A percentile compares a stretch with the other conserved stretches of the same genome.
Conservation (phyloP, 805 yeast species). For the Candida hungchunana region DNA sequence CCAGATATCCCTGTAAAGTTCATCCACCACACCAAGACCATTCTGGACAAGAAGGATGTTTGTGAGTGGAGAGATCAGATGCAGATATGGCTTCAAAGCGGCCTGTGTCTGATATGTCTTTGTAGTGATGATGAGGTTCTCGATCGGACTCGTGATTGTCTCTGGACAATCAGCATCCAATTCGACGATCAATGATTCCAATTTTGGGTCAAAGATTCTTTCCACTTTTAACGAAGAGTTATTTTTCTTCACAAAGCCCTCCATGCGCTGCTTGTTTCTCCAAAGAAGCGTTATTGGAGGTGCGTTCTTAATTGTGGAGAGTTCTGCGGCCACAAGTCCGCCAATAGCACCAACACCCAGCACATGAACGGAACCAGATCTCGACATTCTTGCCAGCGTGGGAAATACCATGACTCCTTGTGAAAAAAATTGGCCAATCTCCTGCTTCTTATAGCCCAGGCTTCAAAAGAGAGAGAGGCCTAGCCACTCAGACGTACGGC, state of each 20-base stretch:
- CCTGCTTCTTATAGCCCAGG: too few species aligned
- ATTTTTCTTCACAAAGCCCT: conserved; percentile 17
- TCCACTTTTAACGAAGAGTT: conserved; percentile 16
- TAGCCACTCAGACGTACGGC: too few species aligned
- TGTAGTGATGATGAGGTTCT: conserved; percentile 67
- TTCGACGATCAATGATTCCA: conserved; percentile 1
- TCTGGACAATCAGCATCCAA: conserved; percentile 14
- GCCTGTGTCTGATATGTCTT: conserved; percentile 69
- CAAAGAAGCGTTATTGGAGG: conserved; percentile 21
- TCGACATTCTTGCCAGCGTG: too few species aligned
- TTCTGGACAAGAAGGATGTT: conserved; percentile 76
- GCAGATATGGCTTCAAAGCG: conserved; percentile 56
- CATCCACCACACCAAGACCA: conserved; percentile 79
- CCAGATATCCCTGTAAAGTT: conserved; percentile 51
- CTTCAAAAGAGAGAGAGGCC: too few species aligned
- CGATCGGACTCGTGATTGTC: conserved; percentile 32
- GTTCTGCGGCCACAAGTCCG: conserved; percentile 24
- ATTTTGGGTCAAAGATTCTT: conserved; percentile 21
- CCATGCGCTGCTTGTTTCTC: conserved; percentile 18
- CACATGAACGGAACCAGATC: conserved; percentile 15
- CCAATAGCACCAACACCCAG: conserved; percentile 29
- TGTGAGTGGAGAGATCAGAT: conserved; percentile 46
- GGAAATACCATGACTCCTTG: too few species aligned
- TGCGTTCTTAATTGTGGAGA: conserved; percentile 15
- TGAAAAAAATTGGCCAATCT: too few species aligned